Base-by-base conservation (phyloP, 495 filamentous ascomycete species). In the Stereocaulon alpinum region DNA sequence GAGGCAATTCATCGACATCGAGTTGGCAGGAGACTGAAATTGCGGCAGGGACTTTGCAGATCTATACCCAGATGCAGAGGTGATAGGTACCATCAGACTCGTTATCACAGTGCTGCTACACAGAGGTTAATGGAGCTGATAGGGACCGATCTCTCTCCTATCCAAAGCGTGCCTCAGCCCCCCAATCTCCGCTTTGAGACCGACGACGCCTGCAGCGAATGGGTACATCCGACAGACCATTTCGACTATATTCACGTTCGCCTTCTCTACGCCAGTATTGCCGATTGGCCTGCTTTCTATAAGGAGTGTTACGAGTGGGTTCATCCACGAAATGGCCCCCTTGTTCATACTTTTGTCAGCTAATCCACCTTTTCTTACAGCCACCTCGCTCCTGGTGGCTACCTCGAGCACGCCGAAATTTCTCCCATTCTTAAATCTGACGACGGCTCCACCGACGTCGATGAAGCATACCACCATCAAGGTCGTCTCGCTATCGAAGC, bases 191-290 rank as follows among this genome's bases (percentile, higher is more conserved):
- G 68, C 42, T 84, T 84, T 64, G 75, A 80, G 51, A 69, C 82
- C 30, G 81, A 84, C 58, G 80, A 84, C 61, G 71, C 71, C 37
- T 71, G 73, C 43, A 73, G 72, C 6, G 72, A 70, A 14, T 86
- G 80, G 83, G 70, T 75, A 6, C 82, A 76, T 68, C 61, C 67
- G 30, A 63, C 69, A 6, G 69, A 79, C 51, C 64, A 68, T 51
- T 87, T 87, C 66, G 86, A 88, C 71, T 84, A 82, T 58, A 75
- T 88, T 53, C 83, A 87, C 70, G 73, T 81, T 6, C 79, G 85
- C 27, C 70, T 73, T 15, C 67, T 86, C 32, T 75, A 77, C 58
- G 81, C 79, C 34, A 76, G 75, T 37, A 78, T 88, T 58, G 76
- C 62, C 18, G 76, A 86, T 66, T 87, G 85, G 84, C 65, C 72